Conservation (phyloP, 2,329 filamentous ascomycete species). For the Microdochium trichocladiopsis region DNA sequence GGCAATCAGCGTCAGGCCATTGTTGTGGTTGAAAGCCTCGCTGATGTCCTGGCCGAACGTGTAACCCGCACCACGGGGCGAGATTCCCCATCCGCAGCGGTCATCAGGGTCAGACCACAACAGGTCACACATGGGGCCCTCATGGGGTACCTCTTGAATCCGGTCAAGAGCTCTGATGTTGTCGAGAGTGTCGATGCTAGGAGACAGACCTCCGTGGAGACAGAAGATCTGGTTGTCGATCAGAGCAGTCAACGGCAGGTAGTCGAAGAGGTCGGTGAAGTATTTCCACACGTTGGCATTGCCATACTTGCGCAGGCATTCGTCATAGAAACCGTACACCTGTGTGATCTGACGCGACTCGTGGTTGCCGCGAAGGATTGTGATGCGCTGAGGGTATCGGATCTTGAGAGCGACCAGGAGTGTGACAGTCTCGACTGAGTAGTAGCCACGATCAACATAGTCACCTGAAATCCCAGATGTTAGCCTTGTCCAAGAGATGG, state of each 20-base stretch:
- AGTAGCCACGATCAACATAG: slow-evolving; percentile 98
- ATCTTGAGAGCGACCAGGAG: slow-evolving; percentile 96
- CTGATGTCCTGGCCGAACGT: slow-evolving; percentile 97
- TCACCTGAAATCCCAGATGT: slow-evolving; percentile 56
- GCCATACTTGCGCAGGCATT: slow-evolving; percentile 97
- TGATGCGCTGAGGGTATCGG: slow-evolving; percentile 95
- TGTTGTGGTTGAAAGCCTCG: slow-evolving; percentile 99
- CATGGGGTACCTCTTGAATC: slow-evolving; percentile 97
- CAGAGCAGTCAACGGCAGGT: slow-evolving; percentile 90
- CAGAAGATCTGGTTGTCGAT: slow-evolving; percentile 99
- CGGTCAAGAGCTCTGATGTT: slow-evolving; percentile 93
- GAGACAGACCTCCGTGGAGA: slow-evolving; percentile 91
- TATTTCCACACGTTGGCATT: slow-evolving; percentile 99
- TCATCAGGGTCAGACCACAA: slow-evolving; percentile 98
- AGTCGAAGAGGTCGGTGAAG: slow-evolving; percentile 98
- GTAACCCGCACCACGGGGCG: slow-evolving; percentile 87
- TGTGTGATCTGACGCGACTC: slow-evolving; percentile 98
- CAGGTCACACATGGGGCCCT: slow-evolving; percentile 96
- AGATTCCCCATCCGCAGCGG: slow-evolving; percentile 92
- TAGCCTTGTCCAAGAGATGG: too few relatives aligned
- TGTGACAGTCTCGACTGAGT: slow-evolving; percentile 96
- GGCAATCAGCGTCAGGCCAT: slow-evolving; percentile 90
- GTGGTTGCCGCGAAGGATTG: slow-evolving; percentile 97
- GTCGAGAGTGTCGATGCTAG: slow-evolving; percentile 91
- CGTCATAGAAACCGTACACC: slow-evolving; percentile 99